Evolutionary conservation across 2,329 filamentous ascomycete genomes (phyloP).

Genomic region (Penicillium brasilianum): DNA sequence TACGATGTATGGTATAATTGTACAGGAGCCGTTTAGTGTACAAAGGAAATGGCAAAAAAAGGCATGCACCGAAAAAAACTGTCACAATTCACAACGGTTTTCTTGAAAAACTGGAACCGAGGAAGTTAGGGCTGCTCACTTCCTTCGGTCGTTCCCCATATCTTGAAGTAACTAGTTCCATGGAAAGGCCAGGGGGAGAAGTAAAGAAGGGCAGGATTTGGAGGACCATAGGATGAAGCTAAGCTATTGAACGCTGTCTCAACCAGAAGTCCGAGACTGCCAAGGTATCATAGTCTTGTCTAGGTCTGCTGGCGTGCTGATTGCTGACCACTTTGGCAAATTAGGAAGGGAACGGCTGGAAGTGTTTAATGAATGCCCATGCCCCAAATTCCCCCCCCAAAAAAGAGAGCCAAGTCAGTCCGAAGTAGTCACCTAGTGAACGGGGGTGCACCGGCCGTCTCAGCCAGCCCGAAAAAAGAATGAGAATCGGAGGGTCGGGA

Average conservation of each 20-base stretch:
- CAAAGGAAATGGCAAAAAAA: background rate
- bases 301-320: background rate
- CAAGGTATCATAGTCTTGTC: background rate
- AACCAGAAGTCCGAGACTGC: constrained; percentile 17
- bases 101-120: constrained; percentile 7
- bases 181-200: constrained; percentile 5
- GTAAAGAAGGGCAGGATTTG: background rate
- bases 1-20: background rate
- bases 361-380: background rate
- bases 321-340: background rate
- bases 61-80: background rate
- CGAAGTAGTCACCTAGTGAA: background rate
- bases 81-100: background rate
- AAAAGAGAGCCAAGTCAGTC: too few relatives aligned
- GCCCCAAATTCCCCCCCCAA: background rate
- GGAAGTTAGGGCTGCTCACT: constrained; percentile 1
- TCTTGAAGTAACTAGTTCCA: background rate
- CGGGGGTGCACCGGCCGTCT: constrained; percentile 17
- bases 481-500: constrained; percentile 17
- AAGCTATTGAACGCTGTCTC: constrained; percentile 1
- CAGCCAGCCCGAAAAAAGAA: constrained; percentile 29
- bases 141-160: constrained; percentile 11
- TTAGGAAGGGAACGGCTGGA: background rate
- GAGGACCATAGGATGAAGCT: too few relatives aligned
- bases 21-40: background rate